phyloP scores from a whole-genome alignment of 306 rosid genomes.

The Aeschynomene evenia region DNA sequence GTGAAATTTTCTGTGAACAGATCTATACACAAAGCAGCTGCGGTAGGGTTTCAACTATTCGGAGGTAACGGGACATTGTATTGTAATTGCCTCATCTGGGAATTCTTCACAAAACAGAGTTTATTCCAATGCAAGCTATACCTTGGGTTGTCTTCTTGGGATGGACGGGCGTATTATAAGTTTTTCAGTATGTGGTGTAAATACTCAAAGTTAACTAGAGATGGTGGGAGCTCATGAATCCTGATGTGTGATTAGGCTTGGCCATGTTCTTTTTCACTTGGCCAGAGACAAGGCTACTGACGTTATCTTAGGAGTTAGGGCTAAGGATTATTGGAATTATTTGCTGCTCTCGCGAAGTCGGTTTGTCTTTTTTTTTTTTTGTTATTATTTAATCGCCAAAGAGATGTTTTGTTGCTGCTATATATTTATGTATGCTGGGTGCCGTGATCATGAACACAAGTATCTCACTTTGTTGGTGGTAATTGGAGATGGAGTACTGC shows the following conservation, averaged over 20 bases:
- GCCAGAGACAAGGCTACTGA: conserved; percentile 35
- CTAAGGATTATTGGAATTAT: conserved; percentile 39
- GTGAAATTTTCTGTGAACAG: conserved; percentile 81
- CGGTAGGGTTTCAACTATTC: conserved; percentile 62
- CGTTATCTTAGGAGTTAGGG: conserved; percentile 37
- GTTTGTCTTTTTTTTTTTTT: conserved; percentile 30
- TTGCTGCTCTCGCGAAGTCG: conserved; percentile 37
- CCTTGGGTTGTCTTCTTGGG: conserved; percentile 24
- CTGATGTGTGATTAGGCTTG: conserved; percentile 41
- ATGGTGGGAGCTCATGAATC: conserved; percentile 42
- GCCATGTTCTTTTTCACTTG: conserved; percentile 41
- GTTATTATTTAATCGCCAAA: no score
- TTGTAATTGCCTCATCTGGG: conserved; percentile 31
- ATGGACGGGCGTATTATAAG: conserved; percentile 27
- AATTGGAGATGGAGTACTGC: conserved; percentile 15
- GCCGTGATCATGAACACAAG: conserved; percentile 28
- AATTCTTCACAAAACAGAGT: conserved; percentile 24
- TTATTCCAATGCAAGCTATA: conserved; percentile 39
- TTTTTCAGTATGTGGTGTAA: conserved; percentile 42
- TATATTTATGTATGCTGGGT: conserved; percentile 31
- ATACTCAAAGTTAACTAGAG: conserved; percentile 45
- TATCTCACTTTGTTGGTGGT: conserved; percentile 20
- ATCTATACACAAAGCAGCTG: conserved; percentile 61
- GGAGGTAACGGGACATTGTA: conserved; percentile 44
- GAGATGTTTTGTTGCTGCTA: conserved; percentile 32